phyloP scores from a whole-genome alignment of 805 yeast genomes.

The Kurtzmaniella fragi region DNA sequence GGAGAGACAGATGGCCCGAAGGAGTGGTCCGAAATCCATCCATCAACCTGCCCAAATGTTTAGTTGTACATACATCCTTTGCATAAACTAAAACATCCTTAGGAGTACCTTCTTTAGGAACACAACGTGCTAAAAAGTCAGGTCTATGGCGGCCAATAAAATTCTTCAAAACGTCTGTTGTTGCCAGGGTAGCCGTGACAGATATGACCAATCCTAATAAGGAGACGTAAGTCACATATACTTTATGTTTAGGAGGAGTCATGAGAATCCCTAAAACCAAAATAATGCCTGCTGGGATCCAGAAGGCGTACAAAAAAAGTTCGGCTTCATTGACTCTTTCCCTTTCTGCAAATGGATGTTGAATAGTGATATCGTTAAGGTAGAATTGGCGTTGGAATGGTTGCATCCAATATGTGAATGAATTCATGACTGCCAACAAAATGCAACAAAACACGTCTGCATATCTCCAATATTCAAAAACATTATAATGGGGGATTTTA shows the following conservation, averaged over 20 bases:
- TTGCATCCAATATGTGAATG: conserved; percentile 16
- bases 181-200: conserved; percentile 51
- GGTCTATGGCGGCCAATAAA: conserved; percentile 91
- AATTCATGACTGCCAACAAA: conserved; percentile 17
- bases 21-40: conserved; percentile 85
- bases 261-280: conserved; percentile 29
- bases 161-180: conserved; percentile 73
- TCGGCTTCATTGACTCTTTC: conserved; percentile 63
- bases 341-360: conserved; percentile 72
- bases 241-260: conserved; percentile 48
- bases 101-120: conserved; percentile 60
- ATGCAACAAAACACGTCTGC: conserved; percentile 19
- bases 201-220: conserved; percentile 62
- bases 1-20: conserved; percentile 71
- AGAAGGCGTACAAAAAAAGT: conserved; percentile 49
- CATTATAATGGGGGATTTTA: conserved; percentile 7
- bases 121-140: conserved; percentile 83
- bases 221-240: conserved; percentile 60
- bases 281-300: conserved; percentile 46
- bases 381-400: conserved; percentile 81
- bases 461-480: conserved; percentile 21
- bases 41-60: conserved; percentile 34
- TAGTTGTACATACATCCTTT: conserved; percentile 60
- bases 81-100: conserved; percentile 50
- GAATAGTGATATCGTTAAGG: conserved; percentile 68